Base-by-base conservation (phyloP, 164 flowering plant species). In the Tetrastigma voinierianum region DNA sequence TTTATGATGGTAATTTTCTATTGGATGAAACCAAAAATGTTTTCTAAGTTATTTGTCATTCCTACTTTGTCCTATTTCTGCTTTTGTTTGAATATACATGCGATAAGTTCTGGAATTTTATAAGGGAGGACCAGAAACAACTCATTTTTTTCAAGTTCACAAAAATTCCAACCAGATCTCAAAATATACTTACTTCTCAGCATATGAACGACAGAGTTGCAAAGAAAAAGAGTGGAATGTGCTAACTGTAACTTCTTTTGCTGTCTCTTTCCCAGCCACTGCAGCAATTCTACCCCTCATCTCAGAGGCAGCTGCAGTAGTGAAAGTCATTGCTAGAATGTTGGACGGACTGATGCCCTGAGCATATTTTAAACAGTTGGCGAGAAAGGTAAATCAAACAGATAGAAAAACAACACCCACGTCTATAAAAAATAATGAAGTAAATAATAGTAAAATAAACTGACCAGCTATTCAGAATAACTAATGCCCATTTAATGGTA, bases 311-410 rank as follows among this genome's bases (percentile, higher is more conserved):
- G 97, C 98, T 21, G 97, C 93, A 19, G 95, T 94, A 32, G 98
- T 94, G 82, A 94, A 94, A 61, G 98, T 94, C 98, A 91, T 94
- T 32, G 98, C 98, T 58, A 94, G 77, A 74, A 94, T 85, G 67
- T 91, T 76, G 77, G 90, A 79, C 46, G 97, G 85, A 73, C 73
- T 69, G 62, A 91, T 81, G 4, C 90, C 97, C 98, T 94, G 53
- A 55, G 60, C 63, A 65, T 0, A 32, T 64, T 48, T 58, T 23
- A 44, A 51, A 10, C 46, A 48, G 15, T 23, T 11, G 13, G 49
- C 25, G 12, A 23, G 59, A 60, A 25, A 20, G 46, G 61, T 10
- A 13, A 20, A 68, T 13, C n/a, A 47, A 45, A 32, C 54, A 23
- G 40, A 20, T 43, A 3, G 12, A 59, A 55, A 18, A 19, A 15